Base-by-base conservation (phyloP, 208 protist species). In the Angomonas deanei region DNA sequence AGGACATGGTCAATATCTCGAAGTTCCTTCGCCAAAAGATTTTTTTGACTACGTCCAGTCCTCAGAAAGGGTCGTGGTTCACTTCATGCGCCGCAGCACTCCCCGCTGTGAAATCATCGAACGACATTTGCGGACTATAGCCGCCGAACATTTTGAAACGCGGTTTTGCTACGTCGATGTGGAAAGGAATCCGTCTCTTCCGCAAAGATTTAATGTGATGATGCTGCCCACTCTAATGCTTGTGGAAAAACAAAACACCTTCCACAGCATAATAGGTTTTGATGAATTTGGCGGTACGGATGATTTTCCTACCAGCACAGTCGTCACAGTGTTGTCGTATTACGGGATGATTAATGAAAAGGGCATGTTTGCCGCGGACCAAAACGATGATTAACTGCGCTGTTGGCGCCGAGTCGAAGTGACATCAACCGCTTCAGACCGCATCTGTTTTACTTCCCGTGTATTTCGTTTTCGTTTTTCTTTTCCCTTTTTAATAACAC, bases 221-320 rank as follows among this genome's bases (percentile, higher is more conserved):
- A 93, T 97, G 85, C 77, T 97, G 28, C 93, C 93, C 13, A 96
- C 93, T 2, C 55, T 97, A 34, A 94, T 96, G 82, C 80, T 97
- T 17, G 76, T 96, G n/a, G 83, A 95, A 57, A 86, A 89, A 42
- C 85, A 88, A 28, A 86, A 94, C 32, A 96, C 87, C 15, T 84
- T 93, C 53, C 82, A 96, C 80, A 92, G 84, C 64, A 96, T 97
- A 64, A 94, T 96, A 53, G 93, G 93, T n/a, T 96, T 97, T 58
- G 93, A 97, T 70, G 91, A 97, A 55, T 90, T 97, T 62, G 93
- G 93, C 3, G 89, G 87, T 26, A 75, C 54, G 8, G 92, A 96
- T 66, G 85, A 94, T 52, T 97, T 97, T 68, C 73, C 84, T 15
- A 95, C 92, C 8, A 64, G 74, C 1, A 81, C 78, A 27, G 74